A percentile compares a stretch with the other conserved stretches of the same genome.
phyloP scores from a whole-genome alignment of 495 filamentous ascomycete species.

The Neurospora intermedia region DNA sequence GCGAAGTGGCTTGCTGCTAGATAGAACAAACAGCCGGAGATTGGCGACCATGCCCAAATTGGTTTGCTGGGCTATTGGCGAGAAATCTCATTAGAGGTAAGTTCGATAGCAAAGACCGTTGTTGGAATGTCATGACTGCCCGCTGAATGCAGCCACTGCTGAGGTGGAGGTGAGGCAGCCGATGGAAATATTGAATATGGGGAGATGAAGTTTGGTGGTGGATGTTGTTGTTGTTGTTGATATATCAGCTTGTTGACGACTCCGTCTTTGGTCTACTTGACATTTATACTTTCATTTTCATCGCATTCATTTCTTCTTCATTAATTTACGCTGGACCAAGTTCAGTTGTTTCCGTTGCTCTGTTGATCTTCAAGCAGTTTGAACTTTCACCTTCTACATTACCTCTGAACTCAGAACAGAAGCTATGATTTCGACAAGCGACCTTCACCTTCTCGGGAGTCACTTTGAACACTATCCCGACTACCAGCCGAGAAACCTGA shows the following conservation, averaged over 20 bases:
- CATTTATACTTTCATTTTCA: too few relatives aligned
- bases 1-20: not conserved
- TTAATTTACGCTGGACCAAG: too few relatives aligned
- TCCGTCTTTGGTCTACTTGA: not conserved
- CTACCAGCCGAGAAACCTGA: not conserved
- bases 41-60: not conserved
- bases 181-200: not conserved
- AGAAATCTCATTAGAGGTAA: not conserved
- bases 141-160: not conserved
- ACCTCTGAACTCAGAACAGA: not conserved
- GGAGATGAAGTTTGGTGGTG: not conserved
- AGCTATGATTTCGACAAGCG: not conserved
- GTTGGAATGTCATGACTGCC: not conserved
- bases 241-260: not conserved
- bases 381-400: too few relatives aligned
- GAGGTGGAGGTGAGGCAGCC: not conserved
- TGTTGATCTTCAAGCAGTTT: too few relatives aligned
- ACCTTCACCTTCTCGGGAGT: not conserved
- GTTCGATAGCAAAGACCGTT: not conserved
- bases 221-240: not conserved
- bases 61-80: not conserved
- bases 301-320: too few relatives aligned
- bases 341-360: too few relatives aligned
- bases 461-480: not conserved
- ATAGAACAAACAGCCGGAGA: not conserved